Conservation (phyloP, 2,329 filamentous ascomycete species). For the Aspergillus fumigatus region DNA sequence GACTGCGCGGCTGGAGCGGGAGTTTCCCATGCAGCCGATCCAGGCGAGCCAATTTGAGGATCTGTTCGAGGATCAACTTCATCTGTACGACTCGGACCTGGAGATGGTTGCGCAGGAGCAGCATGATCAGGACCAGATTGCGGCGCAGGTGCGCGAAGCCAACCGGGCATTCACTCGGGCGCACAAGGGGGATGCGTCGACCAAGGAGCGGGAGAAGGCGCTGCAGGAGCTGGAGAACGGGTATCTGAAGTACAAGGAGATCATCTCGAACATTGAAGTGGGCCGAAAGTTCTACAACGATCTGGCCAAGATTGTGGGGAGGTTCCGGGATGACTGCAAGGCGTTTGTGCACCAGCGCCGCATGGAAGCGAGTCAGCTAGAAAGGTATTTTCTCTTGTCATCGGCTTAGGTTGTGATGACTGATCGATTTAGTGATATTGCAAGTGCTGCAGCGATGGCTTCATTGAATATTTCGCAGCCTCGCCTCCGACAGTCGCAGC, state of each 20-base stretch:
- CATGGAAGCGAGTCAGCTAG: constrained; percentile 72
- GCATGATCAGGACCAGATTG: constrained; percentile 69
- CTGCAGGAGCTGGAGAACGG: constrained; percentile 85
- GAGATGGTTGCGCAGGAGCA: constrained; percentile 66
- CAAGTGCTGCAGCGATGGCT: constrained; percentile 53
- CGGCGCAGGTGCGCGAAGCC: constrained; percentile 65
- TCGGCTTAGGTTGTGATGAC: not conserved
- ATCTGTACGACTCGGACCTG: constrained; percentile 74
- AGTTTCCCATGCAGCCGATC: constrained; percentile 78
- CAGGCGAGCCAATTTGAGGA: constrained; percentile 87
- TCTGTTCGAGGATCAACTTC: constrained; percentile 78
- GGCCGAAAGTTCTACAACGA: constrained; percentile 98
- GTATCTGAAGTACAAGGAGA: constrained; percentile 94
- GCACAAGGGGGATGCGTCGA: constrained; percentile 61
- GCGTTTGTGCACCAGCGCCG: constrained; percentile 76
- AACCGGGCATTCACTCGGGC: constrained; percentile 75
- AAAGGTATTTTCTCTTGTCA: constrained; percentile 52
- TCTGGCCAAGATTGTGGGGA: constrained; percentile 76
- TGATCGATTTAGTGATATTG: constrained; percentile 47
- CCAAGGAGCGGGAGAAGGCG: constrained; percentile 74
- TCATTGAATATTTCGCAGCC: constrained; percentile 47
- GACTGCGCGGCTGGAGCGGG: constrained; percentile 77
- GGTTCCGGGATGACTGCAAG: constrained; percentile 75
- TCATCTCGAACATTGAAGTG: constrained; percentile 84
- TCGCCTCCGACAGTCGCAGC: constrained; percentile 33